Evolutionary conservation across 768 basidiomycete genomes (phyloP).

Genomic region (Pisolithus microcarpus): DNA sequence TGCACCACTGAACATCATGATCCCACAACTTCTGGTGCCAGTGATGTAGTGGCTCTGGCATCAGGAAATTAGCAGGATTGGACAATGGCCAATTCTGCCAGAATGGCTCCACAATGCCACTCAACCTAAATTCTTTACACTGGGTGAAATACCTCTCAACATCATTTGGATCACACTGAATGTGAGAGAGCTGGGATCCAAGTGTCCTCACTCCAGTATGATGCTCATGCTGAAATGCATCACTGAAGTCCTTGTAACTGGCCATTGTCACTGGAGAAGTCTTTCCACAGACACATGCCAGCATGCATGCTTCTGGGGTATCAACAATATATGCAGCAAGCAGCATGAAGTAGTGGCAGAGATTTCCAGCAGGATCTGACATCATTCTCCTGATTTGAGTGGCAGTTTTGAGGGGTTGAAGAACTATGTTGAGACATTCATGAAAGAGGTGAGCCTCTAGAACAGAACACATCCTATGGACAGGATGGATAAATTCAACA

Average conservation of each 20-base stretch:
- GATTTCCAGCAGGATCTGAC: constrained; percentile 16
- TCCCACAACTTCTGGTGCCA: constrained; percentile 33
- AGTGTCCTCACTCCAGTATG: constrained; percentile 18
- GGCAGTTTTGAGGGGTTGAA: constrained; percentile 11
- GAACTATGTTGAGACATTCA: constrained; percentile 11
- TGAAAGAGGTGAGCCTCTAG: constrained; percentile 14
- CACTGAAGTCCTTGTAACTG: constrained; percentile 24
- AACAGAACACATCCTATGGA: constrained; percentile 4
- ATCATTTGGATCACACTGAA: constrained; percentile 1
- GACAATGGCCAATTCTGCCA: constrained; percentile 32
- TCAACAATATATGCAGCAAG: constrained; percentile 26
- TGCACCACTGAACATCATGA: constrained; percentile 35
- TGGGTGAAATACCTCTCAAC: neutral
- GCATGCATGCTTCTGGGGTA: constrained; percentile 24
- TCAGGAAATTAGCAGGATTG: constrained; percentile 27
- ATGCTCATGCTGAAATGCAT: constrained; percentile 21
- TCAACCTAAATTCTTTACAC: constrained; percentile 2
- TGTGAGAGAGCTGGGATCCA: constrained; percentile 4
- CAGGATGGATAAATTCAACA: constrained; percentile 7
- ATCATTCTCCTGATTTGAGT: constrained; percentile 12
- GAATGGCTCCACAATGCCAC: constrained; percentile 20
- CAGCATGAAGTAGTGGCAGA: constrained; percentile 20
- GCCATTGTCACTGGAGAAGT: constrained; percentile 29
- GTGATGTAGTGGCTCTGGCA: constrained; percentile 33
- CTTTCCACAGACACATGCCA: constrained; percentile 25